Evolutionary conservation across 345 rosid genomes (phyloP).

Genomic region (Capsella bursapastoris): DNA sequence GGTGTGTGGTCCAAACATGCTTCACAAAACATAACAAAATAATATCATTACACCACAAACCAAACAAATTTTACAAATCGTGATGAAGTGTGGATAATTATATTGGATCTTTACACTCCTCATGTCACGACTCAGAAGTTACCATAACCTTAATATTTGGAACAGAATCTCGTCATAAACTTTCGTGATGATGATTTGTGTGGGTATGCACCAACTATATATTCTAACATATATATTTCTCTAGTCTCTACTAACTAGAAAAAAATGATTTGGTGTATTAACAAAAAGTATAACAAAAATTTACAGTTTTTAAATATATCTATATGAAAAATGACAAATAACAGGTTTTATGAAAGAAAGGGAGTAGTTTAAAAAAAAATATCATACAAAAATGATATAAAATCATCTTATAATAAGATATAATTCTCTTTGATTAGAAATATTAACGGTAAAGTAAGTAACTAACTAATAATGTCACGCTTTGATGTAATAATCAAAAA

Average conservation of each 20-base stretch:
- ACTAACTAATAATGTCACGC: conserved; percentile 31
- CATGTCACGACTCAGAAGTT: background rate
- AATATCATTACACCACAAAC: background rate
- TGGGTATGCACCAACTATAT: background rate
- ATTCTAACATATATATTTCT: no score
- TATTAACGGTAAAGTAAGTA: background rate
- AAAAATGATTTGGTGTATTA: no score
- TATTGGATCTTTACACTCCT: background rate
- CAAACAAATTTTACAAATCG: background rate
- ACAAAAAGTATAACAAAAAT: no score
- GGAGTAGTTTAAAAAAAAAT: no score
- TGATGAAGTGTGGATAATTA: background rate
- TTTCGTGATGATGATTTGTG: background rate
- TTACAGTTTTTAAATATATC: no score
- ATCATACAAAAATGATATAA: no score
- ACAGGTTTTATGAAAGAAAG: no score
- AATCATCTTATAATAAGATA: no score
- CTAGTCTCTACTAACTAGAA: no score
- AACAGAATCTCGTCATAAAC: background rate
- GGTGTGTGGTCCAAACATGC: background rate
- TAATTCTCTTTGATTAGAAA: no score
- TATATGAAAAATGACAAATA: no score
- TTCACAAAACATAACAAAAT: background rate
- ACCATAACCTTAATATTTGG: background rate
- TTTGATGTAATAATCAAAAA: conserved; percentile 34